phyloP scores from a whole-genome alignment of 192 early-diverging fungal genomes.

The Coemansia interrupta region DNA sequence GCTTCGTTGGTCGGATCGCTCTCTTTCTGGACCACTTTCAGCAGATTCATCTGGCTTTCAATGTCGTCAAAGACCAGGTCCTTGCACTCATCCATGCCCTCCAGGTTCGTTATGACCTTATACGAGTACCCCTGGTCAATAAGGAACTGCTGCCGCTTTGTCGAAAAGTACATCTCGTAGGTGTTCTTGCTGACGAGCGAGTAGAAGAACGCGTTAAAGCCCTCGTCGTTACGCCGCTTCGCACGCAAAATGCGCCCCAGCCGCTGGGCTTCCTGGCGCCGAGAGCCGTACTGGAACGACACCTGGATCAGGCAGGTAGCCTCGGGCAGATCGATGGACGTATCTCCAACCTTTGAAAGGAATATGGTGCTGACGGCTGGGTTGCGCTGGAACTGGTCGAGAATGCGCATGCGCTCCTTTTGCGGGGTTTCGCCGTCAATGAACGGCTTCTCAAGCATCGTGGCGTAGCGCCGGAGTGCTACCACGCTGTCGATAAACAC shows the following conservation, averaged over 20 bases:
- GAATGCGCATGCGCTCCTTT: constrained; percentile 84
- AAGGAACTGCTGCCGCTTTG: constrained; percentile 98
- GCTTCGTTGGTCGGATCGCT: constrained; percentile 60
- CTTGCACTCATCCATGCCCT: constrained; percentile 80
- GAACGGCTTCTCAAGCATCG: constrained; percentile 73
- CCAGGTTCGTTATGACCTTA: constrained; percentile 95
- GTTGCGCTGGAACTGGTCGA: constrained; percentile 93
- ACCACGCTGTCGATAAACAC: constrained; percentile 99
- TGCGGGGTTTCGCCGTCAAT: constrained; percentile 90
- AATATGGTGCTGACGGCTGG: constrained; percentile 87
- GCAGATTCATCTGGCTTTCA: constrained; percentile 75
- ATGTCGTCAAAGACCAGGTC: constrained; percentile 72
- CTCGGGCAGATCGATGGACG: constrained; percentile 98
- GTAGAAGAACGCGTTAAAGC: constrained; percentile 98
- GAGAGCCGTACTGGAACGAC: constrained; percentile 95
- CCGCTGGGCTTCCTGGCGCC: constrained; percentile 98
- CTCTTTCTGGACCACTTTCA: constrained; percentile 78
- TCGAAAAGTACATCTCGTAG: constrained; percentile 97
- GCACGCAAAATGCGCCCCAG: constrained; percentile 92
- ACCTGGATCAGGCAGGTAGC: constrained; percentile 98
- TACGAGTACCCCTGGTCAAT: constrained; percentile 99
- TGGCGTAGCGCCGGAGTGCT: constrained; percentile 89
- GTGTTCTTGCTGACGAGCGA: constrained; percentile 98
- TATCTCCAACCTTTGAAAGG: constrained; percentile 92
- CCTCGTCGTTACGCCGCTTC: constrained; percentile 87